Conservation (phyloP, 73 alveolate species). For the Diophrys appendiculata region DNA sequence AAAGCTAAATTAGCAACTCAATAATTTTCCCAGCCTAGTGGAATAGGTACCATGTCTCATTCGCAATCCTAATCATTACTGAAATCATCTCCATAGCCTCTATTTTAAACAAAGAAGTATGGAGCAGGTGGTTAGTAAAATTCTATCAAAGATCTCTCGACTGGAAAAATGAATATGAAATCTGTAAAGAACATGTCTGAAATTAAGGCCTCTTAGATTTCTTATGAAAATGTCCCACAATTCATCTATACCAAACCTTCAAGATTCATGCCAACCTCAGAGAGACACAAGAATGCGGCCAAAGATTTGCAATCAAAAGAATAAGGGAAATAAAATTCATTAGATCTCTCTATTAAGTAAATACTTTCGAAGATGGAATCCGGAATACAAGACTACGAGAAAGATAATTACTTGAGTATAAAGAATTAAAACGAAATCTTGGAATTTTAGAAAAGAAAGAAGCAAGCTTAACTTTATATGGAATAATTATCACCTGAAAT, state of each 20-base stretch:
- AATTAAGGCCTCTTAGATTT: background rate
- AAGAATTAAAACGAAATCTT: too few species aligned
- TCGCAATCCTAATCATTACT: too few species aligned
- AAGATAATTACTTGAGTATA: background rate
- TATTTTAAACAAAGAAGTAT: too few species aligned
- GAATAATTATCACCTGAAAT: background rate
- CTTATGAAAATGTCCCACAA: background rate
- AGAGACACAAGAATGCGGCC: background rate
- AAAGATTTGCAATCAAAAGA: too few species aligned
- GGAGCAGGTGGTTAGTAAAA: too few species aligned
- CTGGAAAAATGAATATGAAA: too few species aligned
- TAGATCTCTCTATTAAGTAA: background rate
- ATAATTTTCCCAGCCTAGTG: too few species aligned
- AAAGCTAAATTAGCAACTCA: too few species aligned
- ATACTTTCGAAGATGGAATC: background rate
- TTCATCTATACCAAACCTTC: slow-evolving; percentile 7
- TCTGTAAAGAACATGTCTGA: background rate
- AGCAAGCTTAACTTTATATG: background rate
- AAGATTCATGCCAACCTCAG: background rate
- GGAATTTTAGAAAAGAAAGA: background rate
- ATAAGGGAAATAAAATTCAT: too few species aligned
- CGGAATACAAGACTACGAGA: background rate
- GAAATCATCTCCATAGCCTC: too few species aligned
- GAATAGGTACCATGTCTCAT: too few species aligned
- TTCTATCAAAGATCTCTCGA: too few species aligned